These are phyloP conservation scores for Hirsutella minnesotensis DNA, from an alignment of 2,329 filamentous ascomycete species.

Conservation along the genomic window DNA sequence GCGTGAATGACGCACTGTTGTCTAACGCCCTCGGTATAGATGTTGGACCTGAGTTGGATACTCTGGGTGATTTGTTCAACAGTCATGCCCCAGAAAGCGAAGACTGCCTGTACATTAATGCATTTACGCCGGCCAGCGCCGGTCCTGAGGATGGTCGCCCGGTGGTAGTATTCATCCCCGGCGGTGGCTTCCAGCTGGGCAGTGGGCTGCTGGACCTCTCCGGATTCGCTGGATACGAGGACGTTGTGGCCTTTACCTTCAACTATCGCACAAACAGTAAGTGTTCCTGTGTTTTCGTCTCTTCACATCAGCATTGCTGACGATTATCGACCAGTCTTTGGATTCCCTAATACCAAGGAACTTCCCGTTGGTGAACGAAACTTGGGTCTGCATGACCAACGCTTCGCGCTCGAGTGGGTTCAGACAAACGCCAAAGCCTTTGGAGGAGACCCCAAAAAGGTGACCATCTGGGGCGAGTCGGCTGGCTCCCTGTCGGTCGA, in stretches of 20 bases:
- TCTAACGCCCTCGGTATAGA: constrained; percentile 4
- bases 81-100: constrained; percentile 11
- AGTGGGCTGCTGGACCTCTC: constrained; percentile 12
- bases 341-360: constrained; percentile 32
- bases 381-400: constrained; percentile 15
- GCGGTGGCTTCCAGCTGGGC: constrained; percentile 13
- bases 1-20: not conserved
- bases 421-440: constrained; percentile 14
- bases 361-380: constrained; percentile 22
- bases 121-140: constrained; percentile 11
- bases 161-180: constrained; percentile 14
- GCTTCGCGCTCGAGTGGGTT: constrained; percentile 15
- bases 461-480: constrained; percentile 17
- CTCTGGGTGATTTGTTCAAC: constrained; percentile 11
- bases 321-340: constrained; percentile 14
- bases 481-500: constrained; percentile 20
- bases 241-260: constrained; percentile 13
- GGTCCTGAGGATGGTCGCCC: constrained; percentile 6
- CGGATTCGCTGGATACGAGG: constrained; percentile 14
- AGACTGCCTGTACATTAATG: constrained; percentile 16
- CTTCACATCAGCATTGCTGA: no score
- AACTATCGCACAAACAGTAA: constrained; percentile 16
- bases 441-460: constrained; percentile 12
- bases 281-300: not conserved
- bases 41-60: constrained; percentile 8